These are phyloP conservation scores for Yamadazyma jaroonii DNA, from an alignment of 1,139 yeast genomes.

Conservation along the genomic window DNA sequence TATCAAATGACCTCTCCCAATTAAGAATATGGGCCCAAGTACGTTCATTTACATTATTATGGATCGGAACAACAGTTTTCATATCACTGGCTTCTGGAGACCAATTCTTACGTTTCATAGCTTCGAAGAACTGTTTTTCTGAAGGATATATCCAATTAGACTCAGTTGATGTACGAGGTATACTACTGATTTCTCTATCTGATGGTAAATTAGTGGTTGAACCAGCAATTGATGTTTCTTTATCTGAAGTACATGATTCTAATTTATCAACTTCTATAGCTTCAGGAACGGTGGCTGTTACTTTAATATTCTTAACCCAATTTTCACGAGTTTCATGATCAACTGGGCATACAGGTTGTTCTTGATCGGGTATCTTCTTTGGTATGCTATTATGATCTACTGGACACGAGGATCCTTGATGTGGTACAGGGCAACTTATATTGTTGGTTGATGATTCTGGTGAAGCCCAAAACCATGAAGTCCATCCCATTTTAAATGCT, in stretches of 20 bases:
- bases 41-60: slow-evolving; percentile 88
- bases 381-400: slow-evolving; percentile 1
- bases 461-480: slow-evolving; percentile 8
- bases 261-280: slow-evolving; percentile 46
- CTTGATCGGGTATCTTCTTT: neutral
- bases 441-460: neutral
- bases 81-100: slow-evolving; percentile 78
- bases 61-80: slow-evolving; percentile 91
- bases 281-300: slow-evolving; percentile 27
- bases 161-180: slow-evolving; percentile 69
- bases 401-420: neutral
- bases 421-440: slow-evolving; percentile 4
- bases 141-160: slow-evolving; percentile 93
- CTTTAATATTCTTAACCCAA: slow-evolving; percentile 49
- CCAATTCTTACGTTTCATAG: slow-evolving; percentile 91
- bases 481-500: slow-evolving; percentile 4
- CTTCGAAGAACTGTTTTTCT: slow-evolving; percentile 90
- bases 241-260: slow-evolving; percentile 37
- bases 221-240: slow-evolving; percentile 6
- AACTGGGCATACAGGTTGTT: slow-evolving; percentile 59
- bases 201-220: slow-evolving; percentile 40
- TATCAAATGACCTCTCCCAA: slow-evolving; percentile 74
- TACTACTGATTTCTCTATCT: slow-evolving; percentile 76
- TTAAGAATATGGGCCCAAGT: slow-evolving; percentile 83
- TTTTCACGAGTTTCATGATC: slow-evolving; percentile 57